Base-by-base conservation (phyloP, 1,284 basidiomycete species). In the Phlebopus sp. region DNA sequence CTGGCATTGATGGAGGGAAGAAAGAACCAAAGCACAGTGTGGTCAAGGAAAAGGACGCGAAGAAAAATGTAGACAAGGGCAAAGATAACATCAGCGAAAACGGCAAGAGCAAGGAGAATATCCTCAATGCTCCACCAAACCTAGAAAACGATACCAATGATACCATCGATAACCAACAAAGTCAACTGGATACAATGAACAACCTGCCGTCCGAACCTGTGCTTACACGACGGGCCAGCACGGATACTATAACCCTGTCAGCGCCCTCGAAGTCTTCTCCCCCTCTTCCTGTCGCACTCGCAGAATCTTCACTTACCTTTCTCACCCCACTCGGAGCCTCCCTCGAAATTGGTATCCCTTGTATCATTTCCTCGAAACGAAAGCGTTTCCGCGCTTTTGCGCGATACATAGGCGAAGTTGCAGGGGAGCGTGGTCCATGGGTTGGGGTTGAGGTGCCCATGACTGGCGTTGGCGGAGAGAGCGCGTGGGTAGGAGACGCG, bases 371-470 rank as follows among this genome's bases (percentile, higher is more conserved):
- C 0, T 85, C 85, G 30, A 87, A 87, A 58, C 78, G 87, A 25
- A 85, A 84, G 50, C 79, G 90, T 10, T 94, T 95, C 75, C 84
- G 86, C 45, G 93, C 92, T 1, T 86, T 83, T 56, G 90, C 92
- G 17, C 75, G 91, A 7, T 96, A 95, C 60, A 90, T 96, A 44
- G 93, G 92, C 2, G 84, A 88, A 57, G 79, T 95, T 4, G 76
- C 79, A 44, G 90, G 88, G 40, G 87, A 90, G 63, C 60, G 63
- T 5, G 93, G 92, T 0, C 82, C 87, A 0, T 97, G 92, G 92
- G 89, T 97, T 4, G 94, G 93, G 4, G 84, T 97, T 4, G 93
- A 97, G 65, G 86, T 94, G 13, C 86, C 89, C 0, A 74, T 89
- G 49, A 62, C 4, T 29, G 27, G 27, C 10, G 8, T 44, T 11